These are phyloP conservation scores for Melanogaster broomeanus DNA, from an alignment of 768 basidiomycete species.

Conservation along the genomic window DNA sequence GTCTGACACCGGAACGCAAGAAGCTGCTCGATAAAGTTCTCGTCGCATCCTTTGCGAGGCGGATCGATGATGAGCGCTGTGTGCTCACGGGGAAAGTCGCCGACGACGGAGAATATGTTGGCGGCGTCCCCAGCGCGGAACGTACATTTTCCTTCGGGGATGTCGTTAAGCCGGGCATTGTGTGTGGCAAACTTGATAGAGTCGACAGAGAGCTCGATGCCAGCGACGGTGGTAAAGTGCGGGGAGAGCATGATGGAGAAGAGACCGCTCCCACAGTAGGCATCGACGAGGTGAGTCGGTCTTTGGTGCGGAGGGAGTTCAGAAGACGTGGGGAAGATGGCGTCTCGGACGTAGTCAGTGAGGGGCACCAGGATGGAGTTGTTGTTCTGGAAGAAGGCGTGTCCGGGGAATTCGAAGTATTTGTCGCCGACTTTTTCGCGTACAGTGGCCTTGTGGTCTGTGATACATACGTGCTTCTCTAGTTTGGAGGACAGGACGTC, in stretches of 20 bases:
- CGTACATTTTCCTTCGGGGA: conserved; percentile 54
- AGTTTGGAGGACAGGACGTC: conserved; percentile 41
- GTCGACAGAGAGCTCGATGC: conserved; percentile 81
- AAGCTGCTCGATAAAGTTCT: conserved; percentile 74
- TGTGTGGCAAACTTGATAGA: conserved; percentile 68
- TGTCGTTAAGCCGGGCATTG: conserved; percentile 66
- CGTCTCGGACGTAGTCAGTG: conserved; percentile 78
- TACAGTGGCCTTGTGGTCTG: conserved; percentile 76
- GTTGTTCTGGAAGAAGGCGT: conserved; percentile 99
- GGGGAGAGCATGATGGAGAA: conserved; percentile 84
- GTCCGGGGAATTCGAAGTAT: conserved; percentile 82
- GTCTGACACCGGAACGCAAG: conserved; percentile 63
- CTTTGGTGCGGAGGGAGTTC: background rate
- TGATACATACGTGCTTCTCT: conserved; percentile 75
- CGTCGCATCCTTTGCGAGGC: conserved; percentile 93
- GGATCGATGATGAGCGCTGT: conserved; percentile 87
- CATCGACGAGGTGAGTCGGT: conserved; percentile 90
- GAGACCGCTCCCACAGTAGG: conserved; percentile 90
- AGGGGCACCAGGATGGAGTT: conserved; percentile 86
- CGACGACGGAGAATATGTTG: conserved; percentile 74
- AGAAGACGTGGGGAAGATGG: conserved; percentile 51
- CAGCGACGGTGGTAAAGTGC: conserved; percentile 73
- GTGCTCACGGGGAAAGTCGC: conserved; percentile 59
- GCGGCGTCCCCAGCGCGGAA: conserved; percentile 86
- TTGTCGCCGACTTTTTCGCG: conserved; percentile 83